A percentile compares a stretch with the other conserved stretches of the same genome.
These are phyloP conservation scores for Barnettozyma pratensis DNA, from an alignment of 805 yeast genomes.

Conservation along the genomic window DNA sequence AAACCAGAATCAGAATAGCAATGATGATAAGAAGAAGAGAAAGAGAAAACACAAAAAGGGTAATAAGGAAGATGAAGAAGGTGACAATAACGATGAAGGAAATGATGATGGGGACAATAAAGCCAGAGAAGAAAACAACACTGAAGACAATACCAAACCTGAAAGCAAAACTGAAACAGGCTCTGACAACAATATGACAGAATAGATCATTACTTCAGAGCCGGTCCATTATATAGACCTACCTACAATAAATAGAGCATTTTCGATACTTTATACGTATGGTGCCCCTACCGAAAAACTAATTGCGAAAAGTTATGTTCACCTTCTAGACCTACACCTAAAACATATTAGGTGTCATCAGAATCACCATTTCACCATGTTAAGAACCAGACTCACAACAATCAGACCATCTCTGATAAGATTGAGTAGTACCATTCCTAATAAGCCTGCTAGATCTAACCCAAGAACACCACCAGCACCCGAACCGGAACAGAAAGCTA, in stretches of 20 bases:
- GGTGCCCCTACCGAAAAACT: neutral
- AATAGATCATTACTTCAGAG: too few species aligned
- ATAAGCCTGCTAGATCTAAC: neutral
- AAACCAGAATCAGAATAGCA: constrained; percentile 7
- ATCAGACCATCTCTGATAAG: neutral
- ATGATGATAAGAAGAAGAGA: constrained; percentile 16
- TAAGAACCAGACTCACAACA: constrained; percentile 1
- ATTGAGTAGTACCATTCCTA: constrained; percentile 1
- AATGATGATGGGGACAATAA: neutral
- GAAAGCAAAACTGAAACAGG: too few species aligned
- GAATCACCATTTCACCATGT: neutral
- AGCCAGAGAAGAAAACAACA: neutral
- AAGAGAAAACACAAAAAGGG: constrained; percentile 20
- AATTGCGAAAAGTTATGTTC: too few species aligned
- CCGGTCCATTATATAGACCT: too few species aligned
- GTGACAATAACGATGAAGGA: constrained; percentile 11
- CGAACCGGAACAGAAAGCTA: too few species aligned
- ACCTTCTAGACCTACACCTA: neutral
- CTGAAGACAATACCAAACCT: too few species aligned
- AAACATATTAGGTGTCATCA: neutral
- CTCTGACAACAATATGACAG: too few species aligned
- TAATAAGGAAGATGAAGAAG: constrained; percentile 7
- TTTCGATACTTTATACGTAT: too few species aligned
- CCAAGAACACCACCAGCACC: neutral
- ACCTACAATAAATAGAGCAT: too few species aligned